phyloP scores from a whole-genome alignment of 192 early-diverging fungal species.

The Podila horticola region DNA sequence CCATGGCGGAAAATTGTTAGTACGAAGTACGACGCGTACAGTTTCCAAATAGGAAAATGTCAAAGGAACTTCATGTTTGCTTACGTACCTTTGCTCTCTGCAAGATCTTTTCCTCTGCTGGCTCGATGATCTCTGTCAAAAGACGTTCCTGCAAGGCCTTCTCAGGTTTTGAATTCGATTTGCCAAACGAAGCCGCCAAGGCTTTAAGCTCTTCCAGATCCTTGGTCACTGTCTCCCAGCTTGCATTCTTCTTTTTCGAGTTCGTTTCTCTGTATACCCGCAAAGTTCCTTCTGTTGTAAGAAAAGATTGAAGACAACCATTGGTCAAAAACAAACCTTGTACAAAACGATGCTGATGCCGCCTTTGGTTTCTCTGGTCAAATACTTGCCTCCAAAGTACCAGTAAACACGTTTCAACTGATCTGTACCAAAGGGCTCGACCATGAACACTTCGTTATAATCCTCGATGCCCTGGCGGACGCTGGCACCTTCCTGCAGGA shows the following conservation, averaged over 20 bases:
- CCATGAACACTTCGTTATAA: slow-evolving; percentile 9
- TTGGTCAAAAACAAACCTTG: too few species aligned
- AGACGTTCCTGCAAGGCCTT: slow-evolving; percentile 26
- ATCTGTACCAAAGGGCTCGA: slow-evolving; percentile 33
- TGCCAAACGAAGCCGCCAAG: slow-evolving; percentile 16
- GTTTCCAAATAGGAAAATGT: neutral
- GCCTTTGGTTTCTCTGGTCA: too few species aligned
- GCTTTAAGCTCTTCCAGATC: slow-evolving; percentile 25
- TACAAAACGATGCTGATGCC: too few species aligned
- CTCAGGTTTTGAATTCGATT: slow-evolving; percentile 17
- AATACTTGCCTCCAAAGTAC: slow-evolving; percentile 45
- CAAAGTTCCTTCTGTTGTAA: slow-evolving; percentile 25
- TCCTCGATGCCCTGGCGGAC: slow-evolving; percentile 36
- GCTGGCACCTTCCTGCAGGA: slow-evolving; percentile 27
- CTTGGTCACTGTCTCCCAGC: slow-evolving; percentile 40
- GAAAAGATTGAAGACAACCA: neutral
- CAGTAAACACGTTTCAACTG: slow-evolving; percentile 33
- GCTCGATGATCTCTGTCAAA: slow-evolving; percentile 28
- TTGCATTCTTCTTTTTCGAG: slow-evolving; percentile 31
- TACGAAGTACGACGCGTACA: too few species aligned
- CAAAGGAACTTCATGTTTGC: neutral
- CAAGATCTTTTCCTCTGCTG: slow-evolving; percentile 23
- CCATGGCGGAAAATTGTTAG: too few species aligned
- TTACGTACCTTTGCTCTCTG: slow-evolving; percentile 18
- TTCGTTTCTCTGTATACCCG: slow-evolving; percentile 37